Evolutionary conservation across 345 rosid species (phyloP).

Genomic region (Theobroma cacao): DNA sequence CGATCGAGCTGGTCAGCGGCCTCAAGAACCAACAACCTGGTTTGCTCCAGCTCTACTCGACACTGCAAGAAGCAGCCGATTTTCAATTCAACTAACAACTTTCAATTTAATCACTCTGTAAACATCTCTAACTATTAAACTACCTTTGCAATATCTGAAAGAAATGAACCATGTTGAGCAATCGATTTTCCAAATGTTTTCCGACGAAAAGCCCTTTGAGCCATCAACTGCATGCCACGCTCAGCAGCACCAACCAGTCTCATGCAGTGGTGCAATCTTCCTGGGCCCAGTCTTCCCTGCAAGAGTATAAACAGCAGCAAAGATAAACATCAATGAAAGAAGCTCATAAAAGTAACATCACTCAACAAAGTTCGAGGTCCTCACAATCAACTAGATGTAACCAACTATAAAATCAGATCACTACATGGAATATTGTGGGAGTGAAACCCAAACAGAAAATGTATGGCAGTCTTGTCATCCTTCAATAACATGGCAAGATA

Average conservation of each 20-base stretch:
- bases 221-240: slow-evolving; percentile 97
- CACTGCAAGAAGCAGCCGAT: slow-evolving; percentile 45
- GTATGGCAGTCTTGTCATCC: background rate
- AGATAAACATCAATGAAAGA: background rate
- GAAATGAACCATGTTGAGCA: slow-evolving; percentile 88
- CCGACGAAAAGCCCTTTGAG: slow-evolving; percentile 74
- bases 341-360: background rate
- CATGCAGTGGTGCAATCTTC: slow-evolving; percentile 99
- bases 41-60: slow-evolving; percentile 74
- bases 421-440: background rate
- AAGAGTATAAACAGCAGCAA: slow-evolving; percentile 20
- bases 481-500: background rate
- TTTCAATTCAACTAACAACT: background rate
- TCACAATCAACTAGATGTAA: background rate
- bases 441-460: background rate
- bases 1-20: slow-evolving; percentile 94
- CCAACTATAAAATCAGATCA: background rate
- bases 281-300: slow-evolving; percentile 98
- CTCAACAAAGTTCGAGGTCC: background rate
- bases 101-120: background rate
- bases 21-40: slow-evolving; percentile 80
- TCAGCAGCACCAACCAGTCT: slow-evolving; percentile 95
- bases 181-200: slow-evolving; percentile 81
- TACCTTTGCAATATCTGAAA: slow-evolving; percentile 87
- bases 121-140: background rate